Percentiles rank a stretch among this genome's conserved stretches.
Evolutionary conservation across 2,329 filamentous ascomycete species (phyloP).

Genomic region (Trichoderma harzianum): DNA sequence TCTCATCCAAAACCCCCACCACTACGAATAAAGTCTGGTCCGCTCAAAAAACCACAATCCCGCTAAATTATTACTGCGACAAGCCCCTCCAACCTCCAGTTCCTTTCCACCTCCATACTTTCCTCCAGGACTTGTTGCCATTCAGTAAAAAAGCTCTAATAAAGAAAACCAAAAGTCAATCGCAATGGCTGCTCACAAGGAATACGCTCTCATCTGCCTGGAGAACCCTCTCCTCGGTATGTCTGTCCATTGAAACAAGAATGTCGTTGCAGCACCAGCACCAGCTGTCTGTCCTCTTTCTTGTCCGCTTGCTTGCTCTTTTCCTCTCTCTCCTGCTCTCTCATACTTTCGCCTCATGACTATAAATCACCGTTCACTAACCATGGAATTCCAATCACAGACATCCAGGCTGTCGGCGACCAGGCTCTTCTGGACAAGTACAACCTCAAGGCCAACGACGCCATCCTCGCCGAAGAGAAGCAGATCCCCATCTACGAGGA

Average conservation of each 20-base stretch:
- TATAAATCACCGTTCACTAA: not conserved
- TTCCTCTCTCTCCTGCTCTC: not conserved
- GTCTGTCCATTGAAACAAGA: slow-evolving; percentile 27
- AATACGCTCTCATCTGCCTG: slow-evolving; percentile 85
- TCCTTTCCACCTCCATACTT: not conserved
- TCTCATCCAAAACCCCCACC: not conserved
- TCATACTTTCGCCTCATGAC: not conserved
- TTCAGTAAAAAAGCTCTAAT: not conserved
- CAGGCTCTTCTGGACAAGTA: slow-evolving; percentile 88
- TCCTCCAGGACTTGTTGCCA: not conserved
- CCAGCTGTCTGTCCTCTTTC: not conserved
- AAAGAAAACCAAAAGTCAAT: not conserved
- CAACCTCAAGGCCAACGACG: slow-evolving; percentile 90
- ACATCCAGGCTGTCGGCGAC: slow-evolving; percentile 87
- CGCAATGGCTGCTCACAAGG: slow-evolving; percentile 68
- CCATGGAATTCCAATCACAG: slow-evolving; percentile 40
- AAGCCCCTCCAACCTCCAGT: slow-evolving; percentile 1
- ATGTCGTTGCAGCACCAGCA: not conserved
- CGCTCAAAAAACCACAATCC: slow-evolving; percentile 1
- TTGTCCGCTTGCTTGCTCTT: not conserved
- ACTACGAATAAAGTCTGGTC: not conserved
- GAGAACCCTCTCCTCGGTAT: slow-evolving; percentile 96
- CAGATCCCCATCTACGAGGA: slow-evolving; percentile 91
- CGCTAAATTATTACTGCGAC: slow-evolving; percentile 1
- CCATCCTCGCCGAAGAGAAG: slow-evolving; percentile 91